Percentiles rank a stretch among this genome's conserved stretches.
These are phyloP conservation scores for Alternaria gaisen DNA, from an alignment of 2,329 filamentous ascomycete genomes.

Conservation along the genomic window DNA sequence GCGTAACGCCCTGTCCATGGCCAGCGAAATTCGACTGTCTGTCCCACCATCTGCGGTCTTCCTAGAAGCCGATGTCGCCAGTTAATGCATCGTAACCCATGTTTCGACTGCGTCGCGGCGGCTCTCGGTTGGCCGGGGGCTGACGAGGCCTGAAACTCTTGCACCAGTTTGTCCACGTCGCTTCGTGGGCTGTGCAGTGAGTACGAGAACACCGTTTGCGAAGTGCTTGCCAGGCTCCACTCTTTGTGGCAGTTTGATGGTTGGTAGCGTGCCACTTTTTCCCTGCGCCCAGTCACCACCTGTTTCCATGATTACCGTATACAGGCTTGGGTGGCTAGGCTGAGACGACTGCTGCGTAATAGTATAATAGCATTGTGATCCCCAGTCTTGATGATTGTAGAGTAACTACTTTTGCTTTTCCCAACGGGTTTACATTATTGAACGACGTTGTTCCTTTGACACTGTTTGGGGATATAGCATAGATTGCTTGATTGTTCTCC, in stretches of 20 bases:
- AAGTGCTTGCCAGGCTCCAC: constrained; percentile 10
- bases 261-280: constrained; percentile 13
- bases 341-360: constrained; percentile 20
- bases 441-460: constrained; percentile 5
- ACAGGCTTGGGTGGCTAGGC: constrained; percentile 17
- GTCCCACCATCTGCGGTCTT: constrained; percentile 7
- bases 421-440: constrained; percentile 1
- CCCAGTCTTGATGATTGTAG: constrained; percentile 4
- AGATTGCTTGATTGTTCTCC: constrained; percentile 9
- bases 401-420: constrained; percentile 13
- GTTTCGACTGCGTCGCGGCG: constrained; percentile 42
- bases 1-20: constrained; percentile 8
- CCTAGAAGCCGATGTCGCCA: constrained; percentile 1
- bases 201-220: constrained; percentile 6
- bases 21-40: background rate
- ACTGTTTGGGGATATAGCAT: constrained; percentile 7
- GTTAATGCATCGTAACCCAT: constrained; percentile 15
- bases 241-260: constrained; percentile 2
- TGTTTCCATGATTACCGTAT: constrained; percentile 25
- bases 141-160: constrained; percentile 49
- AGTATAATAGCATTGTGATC: constrained; percentile 20
- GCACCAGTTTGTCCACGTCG: constrained; percentile 20
- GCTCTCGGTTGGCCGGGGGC: constrained; percentile 27
- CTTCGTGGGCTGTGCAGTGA: constrained; percentile 29
- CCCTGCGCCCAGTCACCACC: constrained; percentile 15